These are phyloP conservation scores for Lablab purpureus DNA, from an alignment of 306 rosid species.

Conservation along the genomic window DNA sequence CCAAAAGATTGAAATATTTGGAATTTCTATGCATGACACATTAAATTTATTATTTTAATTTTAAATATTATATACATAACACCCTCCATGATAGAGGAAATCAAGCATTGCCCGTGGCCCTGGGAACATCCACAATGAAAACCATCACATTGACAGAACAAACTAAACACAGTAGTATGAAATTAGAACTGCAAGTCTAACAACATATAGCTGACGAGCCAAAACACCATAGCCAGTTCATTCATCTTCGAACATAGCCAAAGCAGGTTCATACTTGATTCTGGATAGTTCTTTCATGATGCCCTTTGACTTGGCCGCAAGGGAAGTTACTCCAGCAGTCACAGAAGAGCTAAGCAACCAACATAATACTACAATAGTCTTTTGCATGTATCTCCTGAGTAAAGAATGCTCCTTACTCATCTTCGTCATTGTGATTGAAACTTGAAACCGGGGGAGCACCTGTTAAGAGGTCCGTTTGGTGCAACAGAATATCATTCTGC, in stretches of 20 bases:
- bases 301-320: slow-evolving; percentile 23
- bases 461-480: slow-evolving; percentile 29
- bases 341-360: slow-evolving; percentile 42
- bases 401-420: slow-evolving; percentile 41
- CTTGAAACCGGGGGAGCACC: slow-evolving; percentile 41
- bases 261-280: slow-evolving; percentile 39
- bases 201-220: slow-evolving; percentile 24
- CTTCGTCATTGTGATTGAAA: slow-evolving; percentile 45
- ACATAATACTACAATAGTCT: slow-evolving; percentile 6
- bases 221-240: slow-evolving; percentile 29
- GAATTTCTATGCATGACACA: slow-evolving; percentile 21
- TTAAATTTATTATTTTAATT: neutral
- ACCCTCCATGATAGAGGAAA: slow-evolving; percentile 23
- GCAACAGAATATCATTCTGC: slow-evolving; percentile 40
- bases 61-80: slow-evolving; percentile 27
- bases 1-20: neutral
- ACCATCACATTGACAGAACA: slow-evolving; percentile 10
- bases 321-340: slow-evolving; percentile 34
- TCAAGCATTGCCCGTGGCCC: slow-evolving; percentile 26
- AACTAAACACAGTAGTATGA: slow-evolving; percentile 24
- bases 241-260: slow-evolving; percentile 36
- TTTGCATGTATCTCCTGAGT: slow-evolving; percentile 43
- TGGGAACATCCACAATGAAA: slow-evolving; percentile 31
- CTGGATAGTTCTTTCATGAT: slow-evolving; percentile 29
- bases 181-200: slow-evolving; percentile 13